Percentiles rank a stretch among this genome's conserved stretches.
Conservation (phyloP, 768 basidiomycete species). For the Pleurotus eryngii region DNA sequence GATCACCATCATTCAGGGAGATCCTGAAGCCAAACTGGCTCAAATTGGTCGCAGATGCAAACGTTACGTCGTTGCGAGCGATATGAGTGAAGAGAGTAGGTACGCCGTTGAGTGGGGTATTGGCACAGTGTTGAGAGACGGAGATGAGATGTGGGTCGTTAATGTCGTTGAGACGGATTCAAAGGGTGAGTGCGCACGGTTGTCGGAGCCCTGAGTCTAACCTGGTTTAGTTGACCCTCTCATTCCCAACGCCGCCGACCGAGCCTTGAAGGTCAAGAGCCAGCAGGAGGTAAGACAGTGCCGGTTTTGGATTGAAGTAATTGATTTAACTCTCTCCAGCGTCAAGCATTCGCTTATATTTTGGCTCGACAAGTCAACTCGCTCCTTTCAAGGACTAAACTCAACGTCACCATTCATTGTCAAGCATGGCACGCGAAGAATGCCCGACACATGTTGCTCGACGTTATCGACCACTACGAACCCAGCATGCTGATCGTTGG, state of each 20-base stretch:
- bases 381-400: conserved; percentile 83
- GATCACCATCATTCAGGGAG: conserved; percentile 83
- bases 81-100: conserved; percentile 89
- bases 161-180: conserved; percentile 90
- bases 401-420: conserved; percentile 85
- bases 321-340: conserved; percentile 38
- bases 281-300: conserved; percentile 78
- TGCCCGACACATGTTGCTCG: conserved; percentile 82
- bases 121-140: conserved; percentile 91
- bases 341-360: conserved; percentile 85
- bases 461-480: conserved; percentile 83
- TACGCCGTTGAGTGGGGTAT: conserved; percentile 99
- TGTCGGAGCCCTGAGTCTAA: not conserved
- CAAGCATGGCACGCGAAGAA: conserved; percentile 99
- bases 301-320: not conserved
- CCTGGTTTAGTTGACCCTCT: conserved; percentile 55
- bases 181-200: conserved; percentile 57
- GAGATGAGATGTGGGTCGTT: conserved; percentile 90
- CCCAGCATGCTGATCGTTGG: conserved; percentile 95
- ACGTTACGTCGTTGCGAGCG: conserved; percentile 88
- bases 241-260: conserved; percentile 70
- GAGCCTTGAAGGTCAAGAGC: conserved; percentile 72
- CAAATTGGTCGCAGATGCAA: conserved; percentile 45
- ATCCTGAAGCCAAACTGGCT: conserved; percentile 57
- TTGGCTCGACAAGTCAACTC: conserved; percentile 87